Conservation (phyloP, 2,329 filamentous ascomycete genomes). For the Ophiostoma pallidulum region DNA sequence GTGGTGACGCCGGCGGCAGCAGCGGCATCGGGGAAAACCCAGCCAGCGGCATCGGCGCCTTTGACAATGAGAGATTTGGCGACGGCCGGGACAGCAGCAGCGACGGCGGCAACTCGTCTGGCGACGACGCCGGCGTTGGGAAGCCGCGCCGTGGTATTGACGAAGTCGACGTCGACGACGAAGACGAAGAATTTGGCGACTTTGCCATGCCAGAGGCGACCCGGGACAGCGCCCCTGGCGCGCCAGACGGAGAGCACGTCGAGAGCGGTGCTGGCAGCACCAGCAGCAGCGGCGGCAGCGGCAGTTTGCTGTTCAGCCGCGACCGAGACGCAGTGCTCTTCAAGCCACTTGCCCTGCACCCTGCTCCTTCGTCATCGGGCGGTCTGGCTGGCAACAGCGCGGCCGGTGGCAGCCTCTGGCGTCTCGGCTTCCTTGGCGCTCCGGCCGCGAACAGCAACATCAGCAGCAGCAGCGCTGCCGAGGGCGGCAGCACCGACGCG, state of each 20-base stretch:
- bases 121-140: constrained; percentile 40
- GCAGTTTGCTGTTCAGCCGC: constrained; percentile 20
- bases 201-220: constrained; percentile 54
- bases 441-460: no score
- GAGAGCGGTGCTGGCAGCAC: constrained; percentile 13
- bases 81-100: constrained; percentile 28
- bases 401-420: constrained; percentile 33
- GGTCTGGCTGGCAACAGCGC: neutral
- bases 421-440: constrained; percentile 25
- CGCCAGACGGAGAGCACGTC: no score
- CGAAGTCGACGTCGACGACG: constrained; percentile 40
- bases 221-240: constrained; percentile 13
- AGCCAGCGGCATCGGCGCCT: neutral
- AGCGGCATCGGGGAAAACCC: neutral
- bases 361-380: constrained; percentile 21
- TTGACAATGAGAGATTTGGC: constrained; percentile 23
- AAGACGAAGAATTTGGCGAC: constrained; percentile 59
- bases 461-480: neutral
- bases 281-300: neutral
- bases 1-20: neutral
- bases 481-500: neutral
- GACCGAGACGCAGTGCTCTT: constrained; percentile 37
- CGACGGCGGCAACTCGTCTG: constrained; percentile 17
- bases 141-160: constrained; percentile 33
- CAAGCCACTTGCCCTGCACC: constrained; percentile 46